Conservation (phyloP, 2,329 filamentous ascomycete species). For the Furcasterigmium furcatum region DNA sequence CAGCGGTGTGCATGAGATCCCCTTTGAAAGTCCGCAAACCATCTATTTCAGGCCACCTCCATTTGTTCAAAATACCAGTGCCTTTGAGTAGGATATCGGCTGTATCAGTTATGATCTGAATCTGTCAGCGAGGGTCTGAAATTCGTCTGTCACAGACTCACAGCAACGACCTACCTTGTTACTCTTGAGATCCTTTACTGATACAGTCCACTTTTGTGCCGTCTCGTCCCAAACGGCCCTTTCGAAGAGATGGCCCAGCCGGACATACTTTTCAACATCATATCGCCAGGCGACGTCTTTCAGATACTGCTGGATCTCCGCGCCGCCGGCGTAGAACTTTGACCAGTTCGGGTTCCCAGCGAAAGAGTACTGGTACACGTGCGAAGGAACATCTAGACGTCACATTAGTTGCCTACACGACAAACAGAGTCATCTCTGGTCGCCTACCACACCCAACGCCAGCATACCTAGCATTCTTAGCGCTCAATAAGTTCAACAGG, state of each 20-base stretch:
- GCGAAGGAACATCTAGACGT: neutral
- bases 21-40: neutral
- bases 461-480: neutral
- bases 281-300: constrained; percentile 2
- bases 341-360: constrained; percentile 3
- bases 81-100: constrained; percentile 1
- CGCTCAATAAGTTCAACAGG: neutral
- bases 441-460: neutral
- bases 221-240: constrained; percentile 17
- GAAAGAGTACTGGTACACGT: neutral
- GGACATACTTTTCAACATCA: constrained; percentile 5
- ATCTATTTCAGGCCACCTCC: neutral
- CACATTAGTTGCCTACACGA: too few relatives aligned
- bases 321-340: constrained; percentile 1
- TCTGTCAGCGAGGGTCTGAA: neutral
- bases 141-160: constrained; percentile 1
- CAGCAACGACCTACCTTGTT: constrained; percentile 6
- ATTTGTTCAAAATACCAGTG: neutral
- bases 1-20: neutral
- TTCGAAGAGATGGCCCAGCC: constrained; percentile 13
- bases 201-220: constrained; percentile 14
- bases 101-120: neutral
- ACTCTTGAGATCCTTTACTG: too few relatives aligned
- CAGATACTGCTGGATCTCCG: neutral
- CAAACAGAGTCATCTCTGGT: too few relatives aligned